Evolutionary conservation across 2,329 filamentous ascomycete genomes (phyloP).

Genomic region (Pyrenochaeta sp.): DNA sequence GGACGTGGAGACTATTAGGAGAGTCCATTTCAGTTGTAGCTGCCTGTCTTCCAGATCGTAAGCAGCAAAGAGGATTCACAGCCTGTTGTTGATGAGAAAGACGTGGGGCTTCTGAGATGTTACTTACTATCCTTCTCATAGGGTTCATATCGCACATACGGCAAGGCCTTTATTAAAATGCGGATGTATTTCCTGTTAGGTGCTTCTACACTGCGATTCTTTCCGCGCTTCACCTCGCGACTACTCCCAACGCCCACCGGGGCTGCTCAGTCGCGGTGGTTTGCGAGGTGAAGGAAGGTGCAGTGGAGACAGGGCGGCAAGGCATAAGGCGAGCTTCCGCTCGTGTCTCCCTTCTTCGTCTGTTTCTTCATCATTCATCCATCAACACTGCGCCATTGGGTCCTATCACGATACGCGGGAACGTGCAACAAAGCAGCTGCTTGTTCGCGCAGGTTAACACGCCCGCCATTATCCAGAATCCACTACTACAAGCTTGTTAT

Average conservation of each 20-base stretch:
- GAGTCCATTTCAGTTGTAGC: too few species aligned
- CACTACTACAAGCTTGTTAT: slow-evolving; percentile 12
- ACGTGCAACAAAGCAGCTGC: not conserved
- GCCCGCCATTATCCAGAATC: not conserved
- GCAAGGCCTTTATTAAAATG: too few species aligned
- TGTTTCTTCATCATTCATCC: not conserved
- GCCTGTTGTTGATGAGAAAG: too few species aligned
- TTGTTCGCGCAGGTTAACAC: not conserved
- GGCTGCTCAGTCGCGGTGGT: not conserved
- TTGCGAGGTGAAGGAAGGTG: not conserved
- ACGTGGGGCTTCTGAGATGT: too few species aligned
- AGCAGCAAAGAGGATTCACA: too few species aligned
- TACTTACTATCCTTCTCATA: too few species aligned
- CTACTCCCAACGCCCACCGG: not conserved
- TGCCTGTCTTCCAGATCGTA: too few species aligned
- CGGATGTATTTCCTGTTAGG: too few species aligned
- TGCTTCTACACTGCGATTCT: not conserved
- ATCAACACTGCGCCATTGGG: not conserved
- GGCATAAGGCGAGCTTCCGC: not conserved
- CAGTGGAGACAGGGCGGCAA: not conserved
- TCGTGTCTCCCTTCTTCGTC: not conserved
- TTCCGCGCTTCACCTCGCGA: not conserved
- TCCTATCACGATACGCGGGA: not conserved
- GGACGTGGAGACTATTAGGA: too few species aligned
- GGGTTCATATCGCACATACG: too few species aligned